Conservation (phyloP, 805 yeast genomes). For the Wickerhamiella alocasiicola region DNA sequence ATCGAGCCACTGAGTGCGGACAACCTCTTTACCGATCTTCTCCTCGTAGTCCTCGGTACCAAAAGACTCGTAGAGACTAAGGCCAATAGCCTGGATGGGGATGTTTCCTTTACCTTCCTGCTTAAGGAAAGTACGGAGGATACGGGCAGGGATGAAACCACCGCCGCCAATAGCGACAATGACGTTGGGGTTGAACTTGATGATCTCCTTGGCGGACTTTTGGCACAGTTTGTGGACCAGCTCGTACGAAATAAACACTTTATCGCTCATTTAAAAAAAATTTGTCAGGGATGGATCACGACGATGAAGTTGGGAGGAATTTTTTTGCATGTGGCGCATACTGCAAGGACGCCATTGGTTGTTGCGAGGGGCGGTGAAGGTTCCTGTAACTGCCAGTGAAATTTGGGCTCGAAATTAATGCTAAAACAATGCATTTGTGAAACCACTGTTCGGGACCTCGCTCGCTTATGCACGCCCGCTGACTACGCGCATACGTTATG, state of each 20-base stretch:
- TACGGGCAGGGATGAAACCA: conserved; percentile 95
- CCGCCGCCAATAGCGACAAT: conserved; percentile 95
- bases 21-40: conserved; percentile 62
- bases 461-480: no score
- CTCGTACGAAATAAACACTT: conserved; percentile 58
- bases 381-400: no score
- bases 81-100: conserved; percentile 87
- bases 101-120: conserved; percentile 50
- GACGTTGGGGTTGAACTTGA: conserved; percentile 68
- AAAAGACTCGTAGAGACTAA: conserved; percentile 80
- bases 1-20: conserved; percentile 85
- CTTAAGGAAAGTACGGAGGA: conserved; percentile 82
- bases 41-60: conserved; percentile 39
- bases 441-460: no score
- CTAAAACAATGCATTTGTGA: no score
- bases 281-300: conserved; percentile 6
- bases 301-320: no score
- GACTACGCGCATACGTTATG: no score
- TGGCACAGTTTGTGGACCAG: conserved; percentile 75
- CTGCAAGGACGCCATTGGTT: no score
- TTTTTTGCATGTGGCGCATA: no score
- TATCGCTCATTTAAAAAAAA: conserved; percentile 16
- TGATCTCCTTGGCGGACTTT: conserved; percentile 39
- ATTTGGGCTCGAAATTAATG: no score
- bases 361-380: no score